Evolutionary conservation across 2,329 filamentous ascomycete genomes (phyloP).

Genomic region (Botrytis squamosa): DNA sequence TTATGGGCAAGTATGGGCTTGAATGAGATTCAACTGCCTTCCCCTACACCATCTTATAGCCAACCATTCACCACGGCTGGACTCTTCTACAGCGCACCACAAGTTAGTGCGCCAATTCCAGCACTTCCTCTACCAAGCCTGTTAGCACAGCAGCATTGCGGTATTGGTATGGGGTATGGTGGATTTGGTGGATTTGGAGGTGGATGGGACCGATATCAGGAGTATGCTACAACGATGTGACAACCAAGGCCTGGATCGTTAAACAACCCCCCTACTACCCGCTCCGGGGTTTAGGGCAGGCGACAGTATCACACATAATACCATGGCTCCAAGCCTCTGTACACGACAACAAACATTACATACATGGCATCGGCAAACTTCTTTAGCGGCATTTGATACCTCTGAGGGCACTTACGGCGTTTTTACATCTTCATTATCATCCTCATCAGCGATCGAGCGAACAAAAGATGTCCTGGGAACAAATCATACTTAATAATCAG

Average conservation of each 20-base stretch:
- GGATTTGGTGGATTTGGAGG: constrained; percentile 64
- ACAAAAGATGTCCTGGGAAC: constrained; percentile 33
- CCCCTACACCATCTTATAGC: constrained; percentile 77
- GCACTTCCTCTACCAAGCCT: constrained; percentile 82
- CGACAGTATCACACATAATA: constrained; percentile 32
- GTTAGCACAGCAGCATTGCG: constrained; percentile 78
- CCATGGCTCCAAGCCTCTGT: constrained; percentile 20
- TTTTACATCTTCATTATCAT: constrained; percentile 28
- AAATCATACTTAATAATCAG: constrained; percentile 27
- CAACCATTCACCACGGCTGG: constrained; percentile 72
- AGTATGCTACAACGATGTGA: constrained; percentile 88
- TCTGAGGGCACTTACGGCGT: constrained; percentile 32
- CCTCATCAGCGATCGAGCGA: constrained; percentile 38
- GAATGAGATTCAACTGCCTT: constrained; percentile 71
- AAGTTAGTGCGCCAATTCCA: constrained; percentile 71
- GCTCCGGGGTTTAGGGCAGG: constrained; percentile 46
- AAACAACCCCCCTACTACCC: constrained; percentile 48
- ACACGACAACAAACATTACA: constrained; percentile 24
- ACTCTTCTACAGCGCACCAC: constrained; percentile 78
- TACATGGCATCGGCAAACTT: constrained; percentile 23
- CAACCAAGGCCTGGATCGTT: constrained; percentile 50
- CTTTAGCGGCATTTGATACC: constrained; percentile 40
- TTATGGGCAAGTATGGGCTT: constrained; percentile 80
- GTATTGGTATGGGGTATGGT: constrained; percentile 71
- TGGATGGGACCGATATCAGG: constrained; percentile 81